phyloP scores from a whole-genome alignment of 2,329 filamentous ascomycete species.

The Westerdykella sp. region DNA sequence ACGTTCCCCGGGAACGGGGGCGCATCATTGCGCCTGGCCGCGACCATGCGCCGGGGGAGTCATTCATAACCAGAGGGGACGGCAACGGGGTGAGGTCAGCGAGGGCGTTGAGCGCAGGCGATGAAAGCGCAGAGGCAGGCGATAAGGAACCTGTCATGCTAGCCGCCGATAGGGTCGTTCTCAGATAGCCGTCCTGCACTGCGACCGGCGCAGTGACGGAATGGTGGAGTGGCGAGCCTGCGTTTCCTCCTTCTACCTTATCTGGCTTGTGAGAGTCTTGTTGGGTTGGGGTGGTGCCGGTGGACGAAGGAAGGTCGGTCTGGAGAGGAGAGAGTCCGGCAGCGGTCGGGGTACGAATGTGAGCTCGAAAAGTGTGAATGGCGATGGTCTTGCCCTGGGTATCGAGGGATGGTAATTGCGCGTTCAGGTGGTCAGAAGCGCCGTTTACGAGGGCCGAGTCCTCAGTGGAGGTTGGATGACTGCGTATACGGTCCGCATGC shows the following conservation, averaged over 20 bases:
- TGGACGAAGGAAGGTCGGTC: conserved; percentile 18
- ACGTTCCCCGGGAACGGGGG: conserved; percentile 31
- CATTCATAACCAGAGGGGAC: conserved; percentile 41
- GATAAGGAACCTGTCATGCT: conserved; percentile 43
- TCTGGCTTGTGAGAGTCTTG: conserved; percentile 11
- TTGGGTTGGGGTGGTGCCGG: conserved; percentile 6
- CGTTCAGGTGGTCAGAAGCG: conserved; percentile 18
- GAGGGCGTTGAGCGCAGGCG: conserved; percentile 45
- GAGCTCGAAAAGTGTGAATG: conserved; percentile 22
- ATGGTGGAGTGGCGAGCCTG: conserved; percentile 23
- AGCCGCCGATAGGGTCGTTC: conserved; percentile 38
- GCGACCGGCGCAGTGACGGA: conserved; percentile 36
- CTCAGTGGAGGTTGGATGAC: conserved; percentile 4
- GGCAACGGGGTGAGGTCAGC: conserved; percentile 49
- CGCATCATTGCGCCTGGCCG: conserved; percentile 26
- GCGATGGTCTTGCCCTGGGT: conserved; percentile 14
- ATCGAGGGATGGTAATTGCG: conserved; percentile 16
- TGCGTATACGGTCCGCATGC: conserved; percentile 6
- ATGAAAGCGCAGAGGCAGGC: conserved; percentile 42
- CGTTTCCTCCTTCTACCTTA: conserved; percentile 28
- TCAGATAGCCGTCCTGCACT: conserved; percentile 32
- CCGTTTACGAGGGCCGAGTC: conserved; percentile 15
- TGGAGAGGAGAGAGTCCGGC: conserved; percentile 20
- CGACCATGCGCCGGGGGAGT: conserved; percentile 41
- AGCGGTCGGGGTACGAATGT: conserved; percentile 29